Conservation (phyloP, 768 basidiomycete species). For the Podaxis sp. region DNA sequence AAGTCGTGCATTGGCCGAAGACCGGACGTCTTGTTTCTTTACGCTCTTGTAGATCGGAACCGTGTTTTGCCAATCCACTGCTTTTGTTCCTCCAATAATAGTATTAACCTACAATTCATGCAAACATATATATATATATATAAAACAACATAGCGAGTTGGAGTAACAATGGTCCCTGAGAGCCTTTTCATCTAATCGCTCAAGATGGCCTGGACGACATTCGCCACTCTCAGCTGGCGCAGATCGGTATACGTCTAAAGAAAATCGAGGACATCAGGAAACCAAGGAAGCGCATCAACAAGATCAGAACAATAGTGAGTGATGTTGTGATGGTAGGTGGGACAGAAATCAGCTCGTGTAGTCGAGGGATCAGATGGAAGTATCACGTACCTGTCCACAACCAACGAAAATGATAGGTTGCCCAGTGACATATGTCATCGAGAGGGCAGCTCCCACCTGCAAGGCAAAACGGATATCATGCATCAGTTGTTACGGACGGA, state of each 20-base stretch:
- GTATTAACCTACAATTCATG: not conserved
- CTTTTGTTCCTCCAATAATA: not conserved
- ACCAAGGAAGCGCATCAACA: not conserved
- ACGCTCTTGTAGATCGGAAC: not conserved
- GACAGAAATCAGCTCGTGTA: slow-evolving; percentile 7
- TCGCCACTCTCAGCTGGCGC: slow-evolving; percentile 82
- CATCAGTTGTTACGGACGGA: not conserved
- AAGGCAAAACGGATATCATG: not conserved
- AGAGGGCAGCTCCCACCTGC: slow-evolving; percentile 95
- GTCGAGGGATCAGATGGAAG: not conserved
- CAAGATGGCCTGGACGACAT: slow-evolving; percentile 92
- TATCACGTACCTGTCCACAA: slow-evolving; percentile 78
- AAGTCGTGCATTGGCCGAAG: not conserved
- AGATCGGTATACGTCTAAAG: slow-evolving; percentile 92
- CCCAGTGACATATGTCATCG: slow-evolving; percentile 99
- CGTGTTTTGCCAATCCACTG: not conserved
- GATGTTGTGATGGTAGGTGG: not conserved
- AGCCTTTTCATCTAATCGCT: slow-evolving; percentile 46
- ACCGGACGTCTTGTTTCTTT: not conserved
- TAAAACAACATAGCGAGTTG: too few relatives aligned
- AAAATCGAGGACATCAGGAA: not conserved
- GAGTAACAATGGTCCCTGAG: not conserved
- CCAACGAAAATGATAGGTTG: slow-evolving; percentile 99
- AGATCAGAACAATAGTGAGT: not conserved
- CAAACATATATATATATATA: not conserved